Percentiles rank a stretch among this genome's conserved stretches.
These are phyloP conservation scores for Nemania sp. DNA, from an alignment of 2,329 filamentous ascomycete species.

Conservation along the genomic window DNA sequence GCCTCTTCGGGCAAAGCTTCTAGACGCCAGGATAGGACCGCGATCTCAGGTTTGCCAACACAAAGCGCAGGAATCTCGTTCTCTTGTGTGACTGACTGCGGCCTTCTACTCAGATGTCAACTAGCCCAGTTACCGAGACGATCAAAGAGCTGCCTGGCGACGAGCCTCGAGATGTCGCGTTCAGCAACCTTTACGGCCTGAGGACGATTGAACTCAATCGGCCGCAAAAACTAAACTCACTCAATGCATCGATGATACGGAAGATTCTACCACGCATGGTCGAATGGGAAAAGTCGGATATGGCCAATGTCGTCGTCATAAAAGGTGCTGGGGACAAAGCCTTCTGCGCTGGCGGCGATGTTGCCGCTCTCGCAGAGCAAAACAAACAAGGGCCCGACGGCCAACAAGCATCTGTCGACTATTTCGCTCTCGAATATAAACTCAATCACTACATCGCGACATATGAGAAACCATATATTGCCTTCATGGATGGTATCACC, in stretches of 20 bases:
- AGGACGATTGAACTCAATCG: constrained; percentile 94
- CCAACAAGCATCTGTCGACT: constrained; percentile 75
- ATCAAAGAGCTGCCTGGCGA: constrained; percentile 67
- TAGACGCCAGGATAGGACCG: constrained; percentile 60
- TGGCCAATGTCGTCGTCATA: constrained; percentile 91
- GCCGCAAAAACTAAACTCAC: constrained; percentile 86
- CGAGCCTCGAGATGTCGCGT: constrained; percentile 88
- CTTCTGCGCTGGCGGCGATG: constrained; percentile 93
- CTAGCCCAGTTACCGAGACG: constrained; percentile 31
- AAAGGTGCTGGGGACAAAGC: constrained; percentile 86
- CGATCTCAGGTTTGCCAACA: constrained; percentile 52
- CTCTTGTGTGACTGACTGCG: not conserved
- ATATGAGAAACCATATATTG: constrained; percentile 89
- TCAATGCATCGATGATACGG: constrained; percentile 91
- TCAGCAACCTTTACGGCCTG: constrained; percentile 85
- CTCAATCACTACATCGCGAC: constrained; percentile 95
- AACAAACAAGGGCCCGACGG: constrained; percentile 72
- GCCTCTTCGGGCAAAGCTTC: constrained; percentile 80
- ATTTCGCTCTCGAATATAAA: constrained; percentile 94
- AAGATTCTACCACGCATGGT: constrained; percentile 89
- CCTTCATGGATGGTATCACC: constrained; percentile 96
- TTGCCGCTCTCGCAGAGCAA: constrained; percentile 73
- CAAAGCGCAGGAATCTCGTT: not conserved
- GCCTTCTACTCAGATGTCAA: constrained; percentile 44
- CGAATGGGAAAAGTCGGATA: constrained; percentile 93